Conservation (phyloP, 371 early-diverging fungal genomes). For the Lichtheimia ornata region DNA sequence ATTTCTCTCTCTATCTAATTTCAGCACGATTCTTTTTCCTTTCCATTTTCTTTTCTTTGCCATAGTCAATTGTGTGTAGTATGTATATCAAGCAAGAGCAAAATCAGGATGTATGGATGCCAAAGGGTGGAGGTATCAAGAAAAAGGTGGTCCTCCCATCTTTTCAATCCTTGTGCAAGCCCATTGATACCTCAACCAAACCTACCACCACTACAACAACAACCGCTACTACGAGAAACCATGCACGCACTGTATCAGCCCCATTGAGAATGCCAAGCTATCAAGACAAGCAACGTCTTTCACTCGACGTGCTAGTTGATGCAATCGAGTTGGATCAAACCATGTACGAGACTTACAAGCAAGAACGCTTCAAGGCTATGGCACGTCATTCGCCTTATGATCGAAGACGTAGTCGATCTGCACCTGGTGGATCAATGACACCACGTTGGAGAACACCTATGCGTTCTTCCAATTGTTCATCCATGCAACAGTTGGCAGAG, state of each 20-base stretch:
- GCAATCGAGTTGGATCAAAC: slow-evolving; percentile 51
- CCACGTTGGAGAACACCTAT: slow-evolving; percentile 18
- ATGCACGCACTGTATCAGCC: slow-evolving; percentile 38
- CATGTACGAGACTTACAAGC: slow-evolving; percentile 41
- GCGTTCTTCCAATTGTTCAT: not conserved
- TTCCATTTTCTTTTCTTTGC: slow-evolving; percentile 13
- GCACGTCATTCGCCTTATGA: slow-evolving; percentile 21
- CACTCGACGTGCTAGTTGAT: slow-evolving; percentile 40
- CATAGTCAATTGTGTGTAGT: slow-evolving; percentile 8
- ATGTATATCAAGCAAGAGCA: slow-evolving; percentile 6
- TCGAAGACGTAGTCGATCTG: slow-evolving; percentile 42
- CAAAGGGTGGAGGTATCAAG: slow-evolving; percentile 7
- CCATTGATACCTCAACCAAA: slow-evolving; percentile 6
- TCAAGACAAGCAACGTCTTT: slow-evolving; percentile 21
- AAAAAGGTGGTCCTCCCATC: slow-evolving; percentile 22
- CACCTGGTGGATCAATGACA: slow-evolving; percentile 37
- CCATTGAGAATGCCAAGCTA: slow-evolving; percentile 41
- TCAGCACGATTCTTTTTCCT: slow-evolving; percentile 2
- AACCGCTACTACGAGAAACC: slow-evolving; percentile 17
- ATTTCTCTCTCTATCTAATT: slow-evolving; percentile 9
- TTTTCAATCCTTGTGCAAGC: slow-evolving; percentile 17
- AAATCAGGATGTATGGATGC: slow-evolving; percentile 17
- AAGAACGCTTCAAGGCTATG: slow-evolving; percentile 34
- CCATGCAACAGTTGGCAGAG: slow-evolving; percentile 31
- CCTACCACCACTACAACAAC: slow-evolving; percentile 8